Percentiles rank a stretch among this genome's conserved stretches.
Conservation (phyloP, 1,284 basidiomycete genomes). For the Flammula alnicola region DNA sequence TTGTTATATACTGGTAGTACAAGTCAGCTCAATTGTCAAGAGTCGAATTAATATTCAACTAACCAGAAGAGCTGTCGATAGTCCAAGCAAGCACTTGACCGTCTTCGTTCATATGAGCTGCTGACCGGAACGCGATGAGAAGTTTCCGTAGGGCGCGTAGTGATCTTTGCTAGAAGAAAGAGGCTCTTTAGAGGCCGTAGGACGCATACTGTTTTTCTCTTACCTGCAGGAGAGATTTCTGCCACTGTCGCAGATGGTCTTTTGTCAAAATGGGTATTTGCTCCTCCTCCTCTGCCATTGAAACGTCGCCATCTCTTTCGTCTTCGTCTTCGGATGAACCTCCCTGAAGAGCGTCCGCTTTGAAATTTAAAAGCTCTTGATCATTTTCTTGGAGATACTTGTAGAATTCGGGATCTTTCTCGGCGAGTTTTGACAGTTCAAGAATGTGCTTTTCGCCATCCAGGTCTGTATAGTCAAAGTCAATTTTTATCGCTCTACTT, state of each 20-base stretch:
- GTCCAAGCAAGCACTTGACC: conserved; percentile 76
- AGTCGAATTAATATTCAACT: conserved; percentile 17
- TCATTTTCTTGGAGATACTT: conserved; percentile 98
- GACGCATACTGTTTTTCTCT: conserved; percentile 22
- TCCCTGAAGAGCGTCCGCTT: conserved; percentile 50
- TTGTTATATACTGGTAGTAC: conserved; percentile 83
- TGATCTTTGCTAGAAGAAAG: conserved; percentile 73
- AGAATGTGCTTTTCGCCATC: conserved; percentile 75
- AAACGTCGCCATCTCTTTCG: conserved; percentile 28
- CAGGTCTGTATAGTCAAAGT: conserved; percentile 41
- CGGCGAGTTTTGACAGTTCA: conserved; percentile 89
- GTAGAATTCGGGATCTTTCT: conserved; percentile 98
- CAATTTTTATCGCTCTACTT: neutral
- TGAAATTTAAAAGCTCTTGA: conserved; percentile 84
- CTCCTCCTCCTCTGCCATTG: conserved; percentile 37
- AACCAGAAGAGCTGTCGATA: conserved; percentile 80
- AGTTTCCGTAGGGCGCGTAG: conserved; percentile 85
- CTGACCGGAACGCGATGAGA: conserved; percentile 88
- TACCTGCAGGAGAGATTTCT: conserved; percentile 89
- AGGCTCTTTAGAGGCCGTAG: neutral
- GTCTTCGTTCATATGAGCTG: conserved; percentile 90
- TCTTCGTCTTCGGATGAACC: conserved; percentile 47
- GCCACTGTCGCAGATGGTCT: conserved; percentile 82
- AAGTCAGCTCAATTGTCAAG: neutral
- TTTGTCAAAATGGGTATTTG: conserved; percentile 69